A percentile compares a stretch with the other conserved stretches of the same genome.
phyloP scores from a whole-genome alignment of 2,329 filamentous ascomycete species.

The Alternaria ventricosa region DNA sequence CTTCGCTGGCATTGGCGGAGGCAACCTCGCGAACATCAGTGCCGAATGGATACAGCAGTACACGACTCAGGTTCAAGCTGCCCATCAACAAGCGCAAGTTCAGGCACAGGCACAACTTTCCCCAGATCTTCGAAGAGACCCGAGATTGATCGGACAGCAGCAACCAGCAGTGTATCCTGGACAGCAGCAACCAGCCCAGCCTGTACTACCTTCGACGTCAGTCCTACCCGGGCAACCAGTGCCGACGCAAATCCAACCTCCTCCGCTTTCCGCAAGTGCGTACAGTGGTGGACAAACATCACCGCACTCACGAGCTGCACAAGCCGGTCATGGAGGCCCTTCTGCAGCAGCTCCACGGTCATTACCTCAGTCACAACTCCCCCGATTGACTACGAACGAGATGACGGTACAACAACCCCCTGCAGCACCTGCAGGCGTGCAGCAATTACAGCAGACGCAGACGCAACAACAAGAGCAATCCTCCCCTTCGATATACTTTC shows the following conservation, averaged over 20 bases:
- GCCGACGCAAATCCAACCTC: slow-evolving; percentile 47
- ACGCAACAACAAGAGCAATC: slow-evolving; percentile 66
- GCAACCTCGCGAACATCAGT: slow-evolving; percentile 56
- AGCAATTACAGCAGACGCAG: slow-evolving; percentile 57
- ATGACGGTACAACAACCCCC: slow-evolving; percentile 58
- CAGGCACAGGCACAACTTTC: slow-evolving; percentile 50
- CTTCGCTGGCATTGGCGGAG: slow-evolving; percentile 60
- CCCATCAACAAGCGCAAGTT: slow-evolving; percentile 53
- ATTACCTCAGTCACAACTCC: slow-evolving; percentile 55
- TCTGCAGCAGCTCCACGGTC: slow-evolving; percentile 54
- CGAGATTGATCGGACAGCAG: slow-evolving; percentile 50
- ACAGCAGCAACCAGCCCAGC: slow-evolving; percentile 39
- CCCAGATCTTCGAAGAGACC: slow-evolving; percentile 52
- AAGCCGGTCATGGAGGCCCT: slow-evolving; percentile 37
- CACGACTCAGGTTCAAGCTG: slow-evolving; percentile 52
- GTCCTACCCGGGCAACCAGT: slow-evolving; percentile 49
- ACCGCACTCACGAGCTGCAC: slow-evolving; percentile 42
- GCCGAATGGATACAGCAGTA: slow-evolving; percentile 61
- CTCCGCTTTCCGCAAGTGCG: slow-evolving; percentile 48
- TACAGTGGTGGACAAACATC: slow-evolving; percentile 43
- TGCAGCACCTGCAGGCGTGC: slow-evolving; percentile 46
- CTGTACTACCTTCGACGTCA: slow-evolving; percentile 41
- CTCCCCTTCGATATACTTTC: slow-evolving; percentile 83
- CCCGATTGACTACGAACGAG: slow-evolving; percentile 60
- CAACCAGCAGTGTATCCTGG: slow-evolving; percentile 40